Percentiles rank a stretch among this genome's conserved stretches.
These are phyloP conservation scores for Boletus reticuloceps DNA, from an alignment of 768 basidiomycete genomes.

Conservation along the genomic window DNA sequence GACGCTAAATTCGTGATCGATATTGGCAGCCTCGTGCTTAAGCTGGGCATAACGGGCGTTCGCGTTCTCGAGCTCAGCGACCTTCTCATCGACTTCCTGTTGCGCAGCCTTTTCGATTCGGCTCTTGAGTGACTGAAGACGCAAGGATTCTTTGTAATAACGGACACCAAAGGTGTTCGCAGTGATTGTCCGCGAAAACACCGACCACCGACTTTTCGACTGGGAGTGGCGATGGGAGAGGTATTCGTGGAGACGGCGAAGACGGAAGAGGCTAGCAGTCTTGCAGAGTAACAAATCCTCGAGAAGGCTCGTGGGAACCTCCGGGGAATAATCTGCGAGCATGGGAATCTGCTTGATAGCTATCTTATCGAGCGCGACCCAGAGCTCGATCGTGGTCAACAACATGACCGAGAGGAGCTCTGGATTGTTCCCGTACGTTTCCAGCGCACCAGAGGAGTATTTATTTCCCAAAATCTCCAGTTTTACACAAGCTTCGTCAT, in stretches of 20 bases:
- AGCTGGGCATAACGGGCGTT: conserved; percentile 24
- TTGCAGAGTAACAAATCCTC: conserved; percentile 30
- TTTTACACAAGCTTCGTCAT: conserved; percentile 12
- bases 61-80: conserved; percentile 23
- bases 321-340: conserved; percentile 33
- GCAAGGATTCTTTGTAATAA: conserved; percentile 29
- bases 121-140: conserved; percentile 24
- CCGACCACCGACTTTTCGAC: conserved; percentile 21
- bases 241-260: conserved; percentile 29
- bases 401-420: conserved; percentile 44
- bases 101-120: conserved; percentile 31
- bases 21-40: conserved; percentile 19
- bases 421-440: conserved; percentile 32
- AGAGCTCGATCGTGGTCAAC: conserved; percentile 36
- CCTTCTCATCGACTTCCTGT: conserved; percentile 20
- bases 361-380: conserved; percentile 35
- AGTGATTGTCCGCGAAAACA: conserved; percentile 29
- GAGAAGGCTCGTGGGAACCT: conserved; percentile 26
- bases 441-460: conserved; percentile 28
- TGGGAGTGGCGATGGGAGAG: conserved; percentile 30
- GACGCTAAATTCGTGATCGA: too few relatives aligned
- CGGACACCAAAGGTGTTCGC: conserved; percentile 31
- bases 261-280: conserved; percentile 26
- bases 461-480: conserved; percentile 23
- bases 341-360: conserved; percentile 21